Evolutionary conservation across 2,329 filamentous ascomycete species (phyloP), one percentile per base, ranked within the genome.

Genomic region (Beauveria pseudobassiana): DNA sequence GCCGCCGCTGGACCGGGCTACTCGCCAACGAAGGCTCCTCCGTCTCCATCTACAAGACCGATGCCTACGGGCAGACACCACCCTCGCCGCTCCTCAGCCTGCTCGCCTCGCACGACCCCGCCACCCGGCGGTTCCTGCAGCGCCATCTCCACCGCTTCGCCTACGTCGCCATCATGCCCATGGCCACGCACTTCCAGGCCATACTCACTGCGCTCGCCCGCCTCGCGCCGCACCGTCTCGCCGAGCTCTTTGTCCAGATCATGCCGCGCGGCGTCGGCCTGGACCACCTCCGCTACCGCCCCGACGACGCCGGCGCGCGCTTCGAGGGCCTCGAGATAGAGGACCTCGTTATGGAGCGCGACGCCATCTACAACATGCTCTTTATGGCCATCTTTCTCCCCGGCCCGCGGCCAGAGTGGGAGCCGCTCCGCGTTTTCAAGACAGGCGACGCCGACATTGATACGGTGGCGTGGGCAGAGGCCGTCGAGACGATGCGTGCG

Each of bases 11-110:
- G 89, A 80, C 78, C 0, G 80, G 82, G 20, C 68, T 91, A 0
- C 76, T 82, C 2, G 82, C 91, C 65, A 93, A 93, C 70, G 89
- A 93, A 74, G 88, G 88, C 9, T 90, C 88, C 0, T 90, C 85
- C 5, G 80, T 88, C n/a, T 80, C 81, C 62, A 87, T 85, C 6
- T 93, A 90, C 73, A 81, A 82, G 34, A 42, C 30, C 5, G 45
- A 61, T 18, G 51, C 12, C 38, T 61, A 61, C 59, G 59, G 59
- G 16, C 43, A 49, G 9, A 43, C 24, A 77, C 80, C 14, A 73
- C 85, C 6, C 70, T 83, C 20, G 78, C 78, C 20, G 67, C 71
- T 52, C 72, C 76, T 40, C 74, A 77, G 65, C 67, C 72, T 51
- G 70, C 74, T 54, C 74, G 78, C 63, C 67, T 76, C 64, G 63